Evolutionary conservation across 2,329 filamentous ascomycete species (phyloP).

Genomic region (Verticillium alfalfae): DNA sequence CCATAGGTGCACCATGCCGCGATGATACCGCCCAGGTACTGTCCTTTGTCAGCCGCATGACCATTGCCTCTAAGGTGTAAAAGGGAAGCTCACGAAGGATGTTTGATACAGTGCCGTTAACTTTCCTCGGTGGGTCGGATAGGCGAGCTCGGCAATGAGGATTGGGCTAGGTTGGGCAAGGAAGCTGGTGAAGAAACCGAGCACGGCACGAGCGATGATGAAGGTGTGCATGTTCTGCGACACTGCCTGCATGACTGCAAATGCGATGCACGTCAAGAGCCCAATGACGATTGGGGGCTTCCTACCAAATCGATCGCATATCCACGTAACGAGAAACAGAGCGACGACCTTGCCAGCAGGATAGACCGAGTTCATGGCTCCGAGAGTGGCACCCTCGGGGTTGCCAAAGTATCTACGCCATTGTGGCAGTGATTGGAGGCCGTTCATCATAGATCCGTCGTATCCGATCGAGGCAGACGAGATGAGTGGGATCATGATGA

Average conservation of each 20-base stretch:
- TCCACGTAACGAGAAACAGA: conserved; percentile 24
- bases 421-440: conserved; percentile 31
- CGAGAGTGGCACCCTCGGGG: conserved; percentile 25
- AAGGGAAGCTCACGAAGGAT: conserved; percentile 15
- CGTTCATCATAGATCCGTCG: conserved; percentile 34
- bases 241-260: conserved; percentile 24
- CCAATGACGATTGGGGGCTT: conserved; percentile 29
- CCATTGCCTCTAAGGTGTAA: too few species aligned
- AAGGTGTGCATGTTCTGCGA: conserved; percentile 19
- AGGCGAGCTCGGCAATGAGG: conserved; percentile 25
- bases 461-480: conserved; percentile 8
- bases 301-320: conserved; percentile 33
- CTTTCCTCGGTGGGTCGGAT: conserved; percentile 25
- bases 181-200: conserved; percentile 24
- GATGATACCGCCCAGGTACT: conserved; percentile 21
- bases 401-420: conserved; percentile 35
- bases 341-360: conserved; percentile 30
- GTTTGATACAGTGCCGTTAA: conserved; percentile 26
- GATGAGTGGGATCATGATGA: conserved; percentile 31
- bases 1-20: conserved; percentile 21
- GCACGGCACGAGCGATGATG: conserved; percentile 20
- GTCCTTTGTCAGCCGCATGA: neutral
- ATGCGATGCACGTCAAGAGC: conserved; percentile 19
- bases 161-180: conserved; percentile 23
- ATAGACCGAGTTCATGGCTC: conserved; percentile 29